Percentiles rank a stretch among this genome's conserved stretches.
phyloP scores from a whole-genome alignment of 441 rosid genomes.

The Manihot esculenta region DNA sequence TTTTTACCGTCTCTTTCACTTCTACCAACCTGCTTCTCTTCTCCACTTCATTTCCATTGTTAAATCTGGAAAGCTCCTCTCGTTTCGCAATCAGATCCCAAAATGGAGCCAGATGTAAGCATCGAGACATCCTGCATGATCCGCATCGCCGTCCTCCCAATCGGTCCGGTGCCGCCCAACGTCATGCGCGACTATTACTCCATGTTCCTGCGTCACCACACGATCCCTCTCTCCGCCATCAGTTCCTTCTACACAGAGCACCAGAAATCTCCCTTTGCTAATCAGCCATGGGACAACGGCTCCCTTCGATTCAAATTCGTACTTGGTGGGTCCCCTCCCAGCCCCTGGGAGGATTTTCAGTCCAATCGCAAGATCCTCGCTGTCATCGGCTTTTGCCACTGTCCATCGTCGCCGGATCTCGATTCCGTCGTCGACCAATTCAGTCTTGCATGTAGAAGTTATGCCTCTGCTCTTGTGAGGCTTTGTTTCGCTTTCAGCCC shows the following conservation, averaged over 20 bases:
- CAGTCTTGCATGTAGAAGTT: constrained; percentile 51
- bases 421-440: constrained; percentile 61
- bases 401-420: constrained; percentile 88
- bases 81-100: neutral
- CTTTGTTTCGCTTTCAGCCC: constrained; percentile 96
- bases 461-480: constrained; percentile 66
- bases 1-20: no score
- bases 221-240: constrained; percentile 78
- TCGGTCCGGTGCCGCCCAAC: constrained; percentile 63
- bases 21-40: neutral
- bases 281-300: constrained; percentile 95
- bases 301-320: constrained; percentile 83
- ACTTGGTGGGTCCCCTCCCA: constrained; percentile 85
- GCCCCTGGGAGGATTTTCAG: constrained; percentile 99
- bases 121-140: constrained; percentile 83
- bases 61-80: neutral
- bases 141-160: constrained; percentile 81
- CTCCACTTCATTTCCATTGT: neutral
- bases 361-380: constrained; percentile 90
- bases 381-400: constrained; percentile 85
- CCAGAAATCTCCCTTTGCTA: constrained; percentile 88
- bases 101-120: constrained; percentile 95
- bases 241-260: constrained; percentile 96
- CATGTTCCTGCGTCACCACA: constrained; percentile 71
- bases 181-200: constrained; percentile 78